These are phyloP conservation scores for Pouteria campechiana DNA, from an alignment of 179 eudicot genomes.

Conservation along the genomic window DNA sequence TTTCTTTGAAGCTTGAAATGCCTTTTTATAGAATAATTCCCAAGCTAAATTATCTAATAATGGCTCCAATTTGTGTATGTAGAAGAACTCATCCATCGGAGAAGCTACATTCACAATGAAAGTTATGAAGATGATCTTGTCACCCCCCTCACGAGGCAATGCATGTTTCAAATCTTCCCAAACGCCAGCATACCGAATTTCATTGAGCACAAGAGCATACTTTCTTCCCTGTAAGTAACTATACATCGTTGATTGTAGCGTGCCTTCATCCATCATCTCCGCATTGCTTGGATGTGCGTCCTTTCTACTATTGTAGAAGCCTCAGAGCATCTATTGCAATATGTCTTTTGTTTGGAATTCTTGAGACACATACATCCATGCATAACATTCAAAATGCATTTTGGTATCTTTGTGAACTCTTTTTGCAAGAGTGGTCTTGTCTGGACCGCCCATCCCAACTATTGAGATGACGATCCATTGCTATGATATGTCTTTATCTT, in stretches of 20 bases:
- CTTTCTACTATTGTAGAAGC: background rate
- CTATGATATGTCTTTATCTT: no score
- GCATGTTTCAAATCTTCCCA: conserved; percentile 2
- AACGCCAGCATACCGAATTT: background rate
- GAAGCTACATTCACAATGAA: background rate
- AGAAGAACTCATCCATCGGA: background rate
- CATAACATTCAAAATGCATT: conserved; percentile 1
- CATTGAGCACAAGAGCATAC: background rate
- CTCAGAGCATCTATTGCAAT: background rate
- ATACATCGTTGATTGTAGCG: background rate
- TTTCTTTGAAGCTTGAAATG: background rate
- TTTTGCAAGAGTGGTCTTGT: background rate
- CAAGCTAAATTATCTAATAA: background rate
- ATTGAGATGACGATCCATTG: background rate
- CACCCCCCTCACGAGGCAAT: background rate
- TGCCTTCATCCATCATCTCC: background rate
- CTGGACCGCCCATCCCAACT: background rate
- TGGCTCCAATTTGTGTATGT: conserved; percentile 3
- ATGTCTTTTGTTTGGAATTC: background rate
- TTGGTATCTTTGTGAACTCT: background rate
- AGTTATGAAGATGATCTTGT: background rate
- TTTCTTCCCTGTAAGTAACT: background rate
- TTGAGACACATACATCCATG: background rate
- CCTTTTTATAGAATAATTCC: background rate
- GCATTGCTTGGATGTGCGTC: background rate